Evolutionary conservation across 495 filamentous ascomycete species (phyloP).

Genomic region (Penicillium crystallinum): DNA sequence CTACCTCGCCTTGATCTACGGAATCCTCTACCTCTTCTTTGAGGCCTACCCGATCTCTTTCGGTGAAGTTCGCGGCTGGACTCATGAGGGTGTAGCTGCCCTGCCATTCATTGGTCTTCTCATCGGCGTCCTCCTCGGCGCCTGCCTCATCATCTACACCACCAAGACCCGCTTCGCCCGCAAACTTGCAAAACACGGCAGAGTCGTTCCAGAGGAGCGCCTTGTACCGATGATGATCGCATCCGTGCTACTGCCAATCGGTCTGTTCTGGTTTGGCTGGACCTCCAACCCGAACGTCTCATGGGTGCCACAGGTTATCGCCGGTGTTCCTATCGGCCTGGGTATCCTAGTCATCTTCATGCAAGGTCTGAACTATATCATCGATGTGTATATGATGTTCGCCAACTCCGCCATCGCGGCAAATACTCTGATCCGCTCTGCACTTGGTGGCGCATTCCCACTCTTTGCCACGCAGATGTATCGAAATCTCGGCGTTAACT

Average conservation of each 20-base stretch:
- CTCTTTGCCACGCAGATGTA: constrained; percentile 60
- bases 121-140: constrained; percentile 49
- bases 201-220: constrained; percentile 53
- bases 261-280: constrained; percentile 64
- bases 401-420: constrained; percentile 60
- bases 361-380: constrained; percentile 58
- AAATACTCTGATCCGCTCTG: constrained; percentile 61
- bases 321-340: constrained; percentile 47
- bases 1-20: constrained; percentile 52
- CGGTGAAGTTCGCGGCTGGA: constrained; percentile 48
- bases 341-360: constrained; percentile 56
- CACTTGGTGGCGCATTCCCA: constrained; percentile 62
- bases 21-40: constrained; percentile 60
- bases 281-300: constrained; percentile 39
- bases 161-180: constrained; percentile 50
- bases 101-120: constrained; percentile 58
- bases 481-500: constrained; percentile 55
- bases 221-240: constrained; percentile 56
- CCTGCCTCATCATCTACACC: constrained; percentile 42
- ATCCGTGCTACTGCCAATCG: constrained; percentile 49
- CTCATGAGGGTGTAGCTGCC: constrained; percentile 38
- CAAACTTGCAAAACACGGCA: constrained; percentile 43
- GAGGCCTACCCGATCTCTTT: constrained; percentile 58
- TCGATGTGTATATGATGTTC: constrained; percentile 57
- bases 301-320: constrained; percentile 48